Evolutionary conservation across 306 rosid species (phyloP).

Genomic region (Astragalus membranaceus): DNA sequence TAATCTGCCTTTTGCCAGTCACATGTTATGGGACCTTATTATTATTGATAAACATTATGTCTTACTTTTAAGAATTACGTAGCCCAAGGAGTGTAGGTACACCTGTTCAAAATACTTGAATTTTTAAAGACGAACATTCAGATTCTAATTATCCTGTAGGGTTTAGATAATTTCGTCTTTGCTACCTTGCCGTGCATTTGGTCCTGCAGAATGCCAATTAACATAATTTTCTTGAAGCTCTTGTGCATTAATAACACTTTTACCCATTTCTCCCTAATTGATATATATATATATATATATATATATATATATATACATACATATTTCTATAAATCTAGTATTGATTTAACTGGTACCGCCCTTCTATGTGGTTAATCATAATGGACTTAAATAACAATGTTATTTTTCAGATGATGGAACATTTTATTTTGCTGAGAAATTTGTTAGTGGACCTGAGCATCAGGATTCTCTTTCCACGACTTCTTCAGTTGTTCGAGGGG

Average conservation of each 20-base stretch:
- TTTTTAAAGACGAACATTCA: not conserved
- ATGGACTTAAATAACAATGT: conserved; percentile 6
- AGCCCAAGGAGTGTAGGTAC: not conserved
- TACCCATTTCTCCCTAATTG: not conserved
- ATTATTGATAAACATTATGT: conserved; percentile 8
- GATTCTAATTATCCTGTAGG: not conserved
- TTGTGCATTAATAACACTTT: conserved; percentile 7
- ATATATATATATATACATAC: no score
- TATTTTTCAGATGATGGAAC: conserved; percentile 75
- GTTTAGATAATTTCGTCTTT: conserved; percentile 1
- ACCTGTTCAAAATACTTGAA: conserved; percentile 10
- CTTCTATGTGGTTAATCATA: conserved; percentile 2
- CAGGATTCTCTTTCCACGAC: conserved; percentile 82
- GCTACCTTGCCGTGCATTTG: not conserved
- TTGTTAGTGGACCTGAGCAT: conserved; percentile 55
- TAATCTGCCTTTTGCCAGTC: not conserved
- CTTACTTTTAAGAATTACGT: not conserved
- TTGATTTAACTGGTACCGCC: conserved; percentile 3
- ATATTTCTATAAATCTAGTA: not conserved
- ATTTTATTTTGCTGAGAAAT: conserved; percentile 81
- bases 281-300: no score
- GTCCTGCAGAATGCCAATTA: not conserved
- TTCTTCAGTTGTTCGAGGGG: conserved; percentile 86
- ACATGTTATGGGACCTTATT: not conserved
- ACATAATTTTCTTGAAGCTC: conserved; percentile 8